A percentile compares a stretch with the other conserved stretches of the same genome.
Evolutionary conservation across 345 rosid genomes (phyloP).

Genomic region (Geranium rotundifolium): DNA sequence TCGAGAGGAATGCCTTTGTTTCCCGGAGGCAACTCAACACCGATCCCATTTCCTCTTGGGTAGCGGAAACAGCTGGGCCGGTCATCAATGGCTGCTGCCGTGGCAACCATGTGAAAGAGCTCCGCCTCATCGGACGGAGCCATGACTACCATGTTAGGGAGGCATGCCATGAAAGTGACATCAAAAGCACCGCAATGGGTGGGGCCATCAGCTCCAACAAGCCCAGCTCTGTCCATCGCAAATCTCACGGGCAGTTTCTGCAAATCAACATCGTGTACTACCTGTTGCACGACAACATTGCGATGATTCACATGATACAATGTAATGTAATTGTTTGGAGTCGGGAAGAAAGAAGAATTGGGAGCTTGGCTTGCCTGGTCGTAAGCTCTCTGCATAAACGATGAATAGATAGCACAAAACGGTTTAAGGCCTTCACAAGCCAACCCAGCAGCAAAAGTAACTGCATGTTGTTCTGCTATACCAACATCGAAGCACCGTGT

Average conservation of each 20-base stretch:
- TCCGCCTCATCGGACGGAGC: conserved; percentile 98
- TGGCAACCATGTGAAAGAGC: conserved; percentile 94
- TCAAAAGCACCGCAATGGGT: conserved; percentile 97
- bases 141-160: conserved; percentile 98
- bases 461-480: conserved; percentile 96
- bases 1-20: conserved; percentile 82
- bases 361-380: conserved; percentile 60
- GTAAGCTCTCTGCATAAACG: conserved; percentile 95
- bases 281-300: conserved; percentile 25
- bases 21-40: conserved; percentile 60
- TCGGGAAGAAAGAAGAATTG: not conserved
- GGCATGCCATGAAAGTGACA: conserved; percentile 95
- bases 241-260: conserved; percentile 94
- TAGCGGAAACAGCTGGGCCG: conserved; percentile 95
- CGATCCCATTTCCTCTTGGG: conserved; percentile 89
- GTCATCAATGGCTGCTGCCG: conserved; percentile 82
- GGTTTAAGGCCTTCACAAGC: conserved; percentile 96
- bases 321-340: no score
- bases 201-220: conserved; percentile 98
- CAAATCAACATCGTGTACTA: conserved; percentile 91
- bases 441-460: conserved; percentile 95
- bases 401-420: conserved; percentile 86
- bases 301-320: not conserved
- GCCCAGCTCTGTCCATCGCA: conserved; percentile 96
- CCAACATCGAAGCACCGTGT: conserved; percentile 90